These are phyloP conservation scores for Geotrichum australiense DNA, from an alignment of 1,139 yeast species.

Conservation along the genomic window DNA sequence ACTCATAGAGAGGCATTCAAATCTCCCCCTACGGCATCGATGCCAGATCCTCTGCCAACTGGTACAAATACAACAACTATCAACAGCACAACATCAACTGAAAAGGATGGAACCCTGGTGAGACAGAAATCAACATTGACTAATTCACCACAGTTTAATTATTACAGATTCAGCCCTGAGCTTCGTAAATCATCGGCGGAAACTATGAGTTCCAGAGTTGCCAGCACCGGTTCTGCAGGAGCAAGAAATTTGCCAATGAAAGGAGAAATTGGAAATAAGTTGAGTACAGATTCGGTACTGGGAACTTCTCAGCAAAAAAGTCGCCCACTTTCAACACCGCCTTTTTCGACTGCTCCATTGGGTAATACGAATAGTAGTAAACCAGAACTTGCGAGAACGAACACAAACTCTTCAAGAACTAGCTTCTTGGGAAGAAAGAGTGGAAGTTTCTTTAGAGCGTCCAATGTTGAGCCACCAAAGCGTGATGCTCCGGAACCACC, in stretches of 20 bases:
- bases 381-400: background rate
- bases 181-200: background rate
- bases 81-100: background rate
- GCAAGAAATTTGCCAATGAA: background rate
- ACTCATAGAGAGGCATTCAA: too few species aligned
- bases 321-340: too few species aligned
- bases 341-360: background rate
- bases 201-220: background rate
- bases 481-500: conserved; percentile 17
- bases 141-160: conserved; percentile 4
- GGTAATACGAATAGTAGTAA: background rate
- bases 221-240: conserved; percentile 4
- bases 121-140: background rate
- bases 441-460: conserved; percentile 7
- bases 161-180: conserved; percentile 5
- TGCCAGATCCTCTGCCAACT: too few species aligned
- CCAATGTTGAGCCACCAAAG: conserved; percentile 9
- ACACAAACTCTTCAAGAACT: background rate
- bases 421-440: conserved; percentile 5
- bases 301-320: too few species aligned
- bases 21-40: too few species aligned
- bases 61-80: too few species aligned
- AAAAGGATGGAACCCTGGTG: background rate
- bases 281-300: background rate
- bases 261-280: conserved; percentile 4